A percentile compares a stretch with the other conserved stretches of the same genome.
phyloP scores from a whole-genome alignment of 2,329 filamentous ascomycete species.

The Plenodomus tracheiphilus region DNA sequence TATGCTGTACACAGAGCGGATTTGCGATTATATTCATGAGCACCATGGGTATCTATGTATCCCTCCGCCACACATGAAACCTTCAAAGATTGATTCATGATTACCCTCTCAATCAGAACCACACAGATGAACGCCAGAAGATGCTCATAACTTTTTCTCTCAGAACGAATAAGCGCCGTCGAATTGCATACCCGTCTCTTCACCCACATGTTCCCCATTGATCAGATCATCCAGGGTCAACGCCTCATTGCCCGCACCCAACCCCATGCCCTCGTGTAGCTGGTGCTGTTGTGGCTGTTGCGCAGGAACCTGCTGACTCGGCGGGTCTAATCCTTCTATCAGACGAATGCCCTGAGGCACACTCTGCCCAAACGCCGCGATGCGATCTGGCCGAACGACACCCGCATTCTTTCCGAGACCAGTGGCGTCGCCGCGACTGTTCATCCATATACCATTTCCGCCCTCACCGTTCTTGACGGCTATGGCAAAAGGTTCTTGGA shows the following conservation, averaged over 20 bases:
- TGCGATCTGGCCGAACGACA: slow-evolving; percentile 34
- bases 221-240: slow-evolving; percentile 47
- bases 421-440: slow-evolving; percentile 49
- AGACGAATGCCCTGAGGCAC: slow-evolving; percentile 46
- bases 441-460: slow-evolving; percentile 53
- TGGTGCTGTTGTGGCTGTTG: slow-evolving; percentile 13
- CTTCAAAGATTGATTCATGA: no score
- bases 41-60: no score
- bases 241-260: slow-evolving; percentile 9
- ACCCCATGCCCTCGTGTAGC: slow-evolving; percentile 15
- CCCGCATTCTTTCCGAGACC: slow-evolving; percentile 30
- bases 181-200: slow-evolving; percentile 22
- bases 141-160: no score
- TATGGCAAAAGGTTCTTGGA: slow-evolving; percentile 41
- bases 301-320: slow-evolving; percentile 6
- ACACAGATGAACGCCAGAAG: no score
- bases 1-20: no score
- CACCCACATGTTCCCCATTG: slow-evolving; percentile 45
- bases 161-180: not conserved
- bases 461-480: slow-evolving; percentile 45
- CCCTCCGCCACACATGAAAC: no score
- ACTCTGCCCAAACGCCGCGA: slow-evolving; percentile 48
- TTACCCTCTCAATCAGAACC: no score
- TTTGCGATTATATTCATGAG: no score
- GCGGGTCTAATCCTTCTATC: slow-evolving; percentile 43